Evolutionary conservation across 345 rosid genomes (phyloP).

Genomic region (Viola odorata): DNA sequence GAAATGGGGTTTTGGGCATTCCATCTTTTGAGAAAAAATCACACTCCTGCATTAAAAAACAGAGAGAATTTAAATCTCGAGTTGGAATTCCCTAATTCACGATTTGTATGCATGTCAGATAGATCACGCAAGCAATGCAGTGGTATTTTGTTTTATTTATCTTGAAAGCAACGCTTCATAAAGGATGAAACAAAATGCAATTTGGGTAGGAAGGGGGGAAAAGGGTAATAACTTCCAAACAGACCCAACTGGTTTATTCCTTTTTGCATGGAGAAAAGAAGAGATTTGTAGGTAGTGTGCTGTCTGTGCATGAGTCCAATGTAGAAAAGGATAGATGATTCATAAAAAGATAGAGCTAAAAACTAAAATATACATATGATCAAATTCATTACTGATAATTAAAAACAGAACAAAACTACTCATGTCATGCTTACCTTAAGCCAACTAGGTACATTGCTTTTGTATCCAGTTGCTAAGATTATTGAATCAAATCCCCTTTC

Average conservation of each 20-base stretch:
- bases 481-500: constrained; percentile 68
- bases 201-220: not conserved
- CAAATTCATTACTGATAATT: not conserved
- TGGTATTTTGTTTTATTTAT: no score
- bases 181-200: not conserved
- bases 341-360: constrained; percentile 35
- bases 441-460: constrained; percentile 89
- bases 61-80: no score
- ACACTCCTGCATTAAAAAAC: constrained; percentile 35
- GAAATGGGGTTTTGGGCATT: constrained; percentile 72
- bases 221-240: constrained; percentile 18
- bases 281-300: constrained; percentile 32
- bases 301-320: constrained; percentile 34
- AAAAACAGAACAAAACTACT: not conserved
- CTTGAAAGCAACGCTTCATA: constrained; percentile 18
- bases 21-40: constrained; percentile 74
- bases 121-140: no score
- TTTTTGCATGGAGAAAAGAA: constrained; percentile 35
- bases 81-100: no score
- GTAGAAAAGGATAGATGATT: constrained; percentile 39
- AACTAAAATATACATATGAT: constrained; percentile 12
- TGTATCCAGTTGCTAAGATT: constrained; percentile 87
- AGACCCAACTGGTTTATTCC: constrained; percentile 24
- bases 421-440: constrained; percentile 50
- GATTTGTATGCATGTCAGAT: no score